These are phyloP conservation scores for Hamamelis virginiana DNA, from an alignment of 164 flowering plant species.

Conservation along the genomic window DNA sequence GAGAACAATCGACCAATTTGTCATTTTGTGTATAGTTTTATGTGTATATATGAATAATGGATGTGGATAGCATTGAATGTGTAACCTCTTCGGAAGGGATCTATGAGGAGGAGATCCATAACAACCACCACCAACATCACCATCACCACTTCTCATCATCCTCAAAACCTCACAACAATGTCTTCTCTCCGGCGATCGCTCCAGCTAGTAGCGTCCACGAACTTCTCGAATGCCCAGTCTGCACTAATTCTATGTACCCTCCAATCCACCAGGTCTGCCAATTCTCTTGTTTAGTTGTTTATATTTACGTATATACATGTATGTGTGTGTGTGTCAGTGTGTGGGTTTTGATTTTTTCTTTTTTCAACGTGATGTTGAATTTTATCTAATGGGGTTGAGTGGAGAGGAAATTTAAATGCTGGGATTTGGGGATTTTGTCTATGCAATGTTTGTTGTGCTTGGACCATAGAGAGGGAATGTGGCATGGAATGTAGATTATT, in stretches of 20 bases:
- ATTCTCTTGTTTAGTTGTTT: background rate
- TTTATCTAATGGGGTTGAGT: background rate
- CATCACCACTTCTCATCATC: conserved; percentile 20
- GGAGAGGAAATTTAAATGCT: background rate
- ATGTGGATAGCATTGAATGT: conserved; percentile 35
- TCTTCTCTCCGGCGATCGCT: conserved; percentile 13
- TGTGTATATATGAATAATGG: conserved; percentile 16
- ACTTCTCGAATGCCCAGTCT: conserved; percentile 45
- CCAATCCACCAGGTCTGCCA: conserved; percentile 40
- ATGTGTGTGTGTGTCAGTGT: no score
- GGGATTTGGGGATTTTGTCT: background rate
- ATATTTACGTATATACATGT: background rate
- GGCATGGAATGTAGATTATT: no score
- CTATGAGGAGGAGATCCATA: conserved; percentile 40
- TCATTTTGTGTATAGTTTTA: background rate
- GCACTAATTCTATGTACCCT: conserved; percentile 46
- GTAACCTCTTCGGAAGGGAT: conserved; percentile 29
- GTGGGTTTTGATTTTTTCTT: no score
- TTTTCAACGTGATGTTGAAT: background rate
- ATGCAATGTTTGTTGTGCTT: background rate
- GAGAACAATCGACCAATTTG: no score
- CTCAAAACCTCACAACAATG: conserved; percentile 24
- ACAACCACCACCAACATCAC: conserved; percentile 14
- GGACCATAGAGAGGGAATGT: no score
- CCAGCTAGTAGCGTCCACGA: conserved; percentile 39